Conservation (phyloP, 768 basidiomycete species). For the Pulveroboletus sp. region DNA sequence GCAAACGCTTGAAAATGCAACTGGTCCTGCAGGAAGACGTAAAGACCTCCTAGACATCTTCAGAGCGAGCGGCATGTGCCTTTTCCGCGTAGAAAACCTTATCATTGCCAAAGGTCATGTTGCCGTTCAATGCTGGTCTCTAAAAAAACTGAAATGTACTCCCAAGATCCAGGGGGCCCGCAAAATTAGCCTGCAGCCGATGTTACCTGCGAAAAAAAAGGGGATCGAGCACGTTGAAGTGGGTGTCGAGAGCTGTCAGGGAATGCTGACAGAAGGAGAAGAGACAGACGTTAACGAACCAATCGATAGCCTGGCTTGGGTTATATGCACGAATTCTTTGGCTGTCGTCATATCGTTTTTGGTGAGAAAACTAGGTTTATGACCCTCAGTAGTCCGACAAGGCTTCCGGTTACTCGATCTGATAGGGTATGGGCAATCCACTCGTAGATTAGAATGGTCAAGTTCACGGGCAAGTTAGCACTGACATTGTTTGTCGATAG, state of each 20-base stretch:
- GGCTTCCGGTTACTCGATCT: conserved; percentile 19
- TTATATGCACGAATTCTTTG: conserved; percentile 8
- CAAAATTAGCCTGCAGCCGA: conserved; percentile 37
- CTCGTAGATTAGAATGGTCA: neutral
- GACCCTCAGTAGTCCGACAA: conserved; percentile 20
- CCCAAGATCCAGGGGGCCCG: conserved; percentile 49
- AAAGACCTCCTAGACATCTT: conserved; percentile 49
- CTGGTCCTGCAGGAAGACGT: conserved; percentile 41
- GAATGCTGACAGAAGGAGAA: neutral
- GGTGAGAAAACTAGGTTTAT: conserved; percentile 18
- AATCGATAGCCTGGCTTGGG: conserved; percentile 26
- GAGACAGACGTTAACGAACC: conserved; percentile 22
- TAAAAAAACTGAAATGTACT: conserved; percentile 29
- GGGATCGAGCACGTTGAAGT: conserved; percentile 41
- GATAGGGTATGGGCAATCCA: conserved; percentile 25
- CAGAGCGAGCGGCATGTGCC: conserved; percentile 34
- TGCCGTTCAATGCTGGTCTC: neutral
- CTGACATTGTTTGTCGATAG: conserved; percentile 34
- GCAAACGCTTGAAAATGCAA: conserved; percentile 32
- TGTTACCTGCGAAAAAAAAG: conserved; percentile 40
- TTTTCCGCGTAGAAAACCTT: conserved; percentile 37
- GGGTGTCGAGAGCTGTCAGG: conserved; percentile 26
- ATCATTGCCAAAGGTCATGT: conserved; percentile 30
- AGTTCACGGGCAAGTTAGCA: neutral
- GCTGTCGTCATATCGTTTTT: conserved; percentile 1